Percentiles rank a stretch among this genome's conserved stretches.
These are phyloP conservation scores for Paracamarosporium sp. DNA, from an alignment of 2,329 filamentous ascomycete genomes.

Conservation along the genomic window DNA sequence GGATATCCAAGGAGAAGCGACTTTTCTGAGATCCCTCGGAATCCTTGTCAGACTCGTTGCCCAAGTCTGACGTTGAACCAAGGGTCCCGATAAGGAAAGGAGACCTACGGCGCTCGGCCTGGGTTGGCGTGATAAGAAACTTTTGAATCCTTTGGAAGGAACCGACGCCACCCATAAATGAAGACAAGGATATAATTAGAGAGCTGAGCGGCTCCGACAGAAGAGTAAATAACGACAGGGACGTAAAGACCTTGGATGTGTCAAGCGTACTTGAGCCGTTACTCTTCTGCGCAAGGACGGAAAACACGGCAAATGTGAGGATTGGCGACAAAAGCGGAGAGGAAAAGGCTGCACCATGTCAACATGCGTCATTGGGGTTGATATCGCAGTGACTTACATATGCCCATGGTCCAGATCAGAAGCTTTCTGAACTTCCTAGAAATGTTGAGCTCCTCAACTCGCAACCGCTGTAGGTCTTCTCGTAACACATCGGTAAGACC, in stretches of 20 bases:
- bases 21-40: constrained; percentile 33
- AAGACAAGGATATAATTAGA: constrained; percentile 54
- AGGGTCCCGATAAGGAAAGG: constrained; percentile 25
- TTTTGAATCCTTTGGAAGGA: constrained; percentile 56
- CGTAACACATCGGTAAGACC: constrained; percentile 42
- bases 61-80: constrained; percentile 24
- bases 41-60: constrained; percentile 32
- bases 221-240: constrained; percentile 56
- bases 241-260: constrained; percentile 54
- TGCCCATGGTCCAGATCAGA: constrained; percentile 45
- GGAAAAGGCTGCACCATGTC: constrained; percentile 32
- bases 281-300: constrained; percentile 46
- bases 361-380: neutral
- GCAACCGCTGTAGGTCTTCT: constrained; percentile 36
- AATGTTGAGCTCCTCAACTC: constrained; percentile 42
- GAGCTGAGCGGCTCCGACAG: constrained; percentile 54
- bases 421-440: constrained; percentile 44
- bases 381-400: constrained; percentile 28
- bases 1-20: constrained; percentile 24
- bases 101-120: constrained; percentile 28
- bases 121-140: constrained; percentile 46
- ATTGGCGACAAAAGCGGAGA: constrained; percentile 50
- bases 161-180: constrained; percentile 53
- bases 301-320: constrained; percentile 54
- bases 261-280: constrained; percentile 43